phyloP scores from a whole-genome alignment of 2,329 filamentous ascomycete genomes.

The Colletotrichum sp. region DNA sequence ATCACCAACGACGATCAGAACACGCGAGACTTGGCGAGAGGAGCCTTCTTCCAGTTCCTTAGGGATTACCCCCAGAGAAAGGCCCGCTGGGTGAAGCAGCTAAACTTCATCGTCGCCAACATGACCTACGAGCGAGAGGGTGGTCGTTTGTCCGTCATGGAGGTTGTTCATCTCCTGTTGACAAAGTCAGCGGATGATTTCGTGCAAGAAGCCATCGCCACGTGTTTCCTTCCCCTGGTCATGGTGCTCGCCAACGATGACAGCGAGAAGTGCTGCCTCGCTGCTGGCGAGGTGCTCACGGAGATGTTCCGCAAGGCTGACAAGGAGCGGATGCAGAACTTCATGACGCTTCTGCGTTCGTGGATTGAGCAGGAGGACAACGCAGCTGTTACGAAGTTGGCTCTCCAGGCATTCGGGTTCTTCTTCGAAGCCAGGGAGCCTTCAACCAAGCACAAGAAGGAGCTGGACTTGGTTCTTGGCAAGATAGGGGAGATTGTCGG shows the following conservation, averaged over 20 bases:
- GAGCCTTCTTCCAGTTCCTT: constrained; percentile 92
- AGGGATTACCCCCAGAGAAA: constrained; percentile 94
- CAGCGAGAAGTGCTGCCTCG: constrained; percentile 81
- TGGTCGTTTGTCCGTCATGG: constrained; percentile 90
- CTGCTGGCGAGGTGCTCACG: constrained; percentile 80
- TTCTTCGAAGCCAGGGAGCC: constrained; percentile 77
- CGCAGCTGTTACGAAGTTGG: constrained; percentile 70
- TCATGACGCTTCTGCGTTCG: constrained; percentile 71
- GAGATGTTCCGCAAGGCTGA: constrained; percentile 82
- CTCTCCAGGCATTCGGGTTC: constrained; percentile 80
- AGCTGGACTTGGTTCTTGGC: constrained; percentile 67
- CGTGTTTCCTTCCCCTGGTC: constrained; percentile 85
- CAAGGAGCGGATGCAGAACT: constrained; percentile 71
- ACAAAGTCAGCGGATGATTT: constrained; percentile 83
- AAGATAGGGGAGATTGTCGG: constrained; percentile 59
- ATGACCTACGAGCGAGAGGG: constrained; percentile 88
- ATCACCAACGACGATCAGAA: constrained; percentile 92
- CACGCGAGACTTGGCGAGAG: constrained; percentile 85
- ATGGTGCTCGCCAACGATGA: constrained; percentile 89
- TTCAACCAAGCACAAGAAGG: constrained; percentile 65
- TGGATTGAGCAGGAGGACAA: constrained; percentile 83
- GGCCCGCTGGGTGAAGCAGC: constrained; percentile 85
- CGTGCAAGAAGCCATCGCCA: constrained; percentile 79
- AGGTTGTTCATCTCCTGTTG: constrained; percentile 85
- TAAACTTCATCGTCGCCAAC: constrained; percentile 88